A percentile compares a stretch with the other conserved stretches of the same genome.
Evolutionary conservation across 2,329 filamentous ascomycete genomes (phyloP).

Genomic region (Neofusicoccum sp.): DNA sequence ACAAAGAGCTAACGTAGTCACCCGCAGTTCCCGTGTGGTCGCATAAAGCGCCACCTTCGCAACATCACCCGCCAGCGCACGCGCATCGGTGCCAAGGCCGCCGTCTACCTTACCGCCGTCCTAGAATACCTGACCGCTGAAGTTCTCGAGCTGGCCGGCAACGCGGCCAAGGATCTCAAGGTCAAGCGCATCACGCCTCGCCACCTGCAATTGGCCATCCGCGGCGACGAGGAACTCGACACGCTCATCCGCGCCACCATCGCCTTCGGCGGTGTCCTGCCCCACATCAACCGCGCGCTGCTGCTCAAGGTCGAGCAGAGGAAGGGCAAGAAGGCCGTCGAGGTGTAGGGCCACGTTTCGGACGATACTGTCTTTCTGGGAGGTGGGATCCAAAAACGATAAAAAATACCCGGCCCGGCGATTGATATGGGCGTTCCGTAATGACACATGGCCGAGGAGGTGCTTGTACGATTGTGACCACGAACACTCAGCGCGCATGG

Average conservation of each 20-base stretch:
- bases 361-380: conserved; percentile 5
- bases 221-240: conserved; percentile 96
- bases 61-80: conserved; percentile 99
- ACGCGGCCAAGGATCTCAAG: conserved; percentile 98
- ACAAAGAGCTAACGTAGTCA: not conserved
- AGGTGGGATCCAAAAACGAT: conserved; percentile 10
- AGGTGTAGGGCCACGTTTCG: conserved; percentile 24
- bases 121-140: conserved; percentile 97
- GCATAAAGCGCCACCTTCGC: conserved; percentile 99
- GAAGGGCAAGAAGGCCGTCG: conserved; percentile 71
- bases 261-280: conserved; percentile 95
- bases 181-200: conserved; percentile 99
- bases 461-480: conserved; percentile 12
- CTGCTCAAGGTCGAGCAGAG: conserved; percentile 96
- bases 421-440: conserved; percentile 14
- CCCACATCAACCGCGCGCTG: conserved; percentile 96
- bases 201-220: conserved; percentile 95
- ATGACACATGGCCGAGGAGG: conserved; percentile 11
- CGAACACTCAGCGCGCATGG: conserved; percentile 1
- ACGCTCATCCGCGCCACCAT: conserved; percentile 97
- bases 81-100: conserved; percentile 97
- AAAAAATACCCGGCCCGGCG: conserved; percentile 17
- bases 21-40: conserved; percentile 90
- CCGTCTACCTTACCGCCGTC: conserved; percentile 96
- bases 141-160: conserved; percentile 96